Evolutionary conservation across 2,329 filamentous ascomycete genomes (phyloP).

Genomic region (Cordyceps tenuipes): DNA sequence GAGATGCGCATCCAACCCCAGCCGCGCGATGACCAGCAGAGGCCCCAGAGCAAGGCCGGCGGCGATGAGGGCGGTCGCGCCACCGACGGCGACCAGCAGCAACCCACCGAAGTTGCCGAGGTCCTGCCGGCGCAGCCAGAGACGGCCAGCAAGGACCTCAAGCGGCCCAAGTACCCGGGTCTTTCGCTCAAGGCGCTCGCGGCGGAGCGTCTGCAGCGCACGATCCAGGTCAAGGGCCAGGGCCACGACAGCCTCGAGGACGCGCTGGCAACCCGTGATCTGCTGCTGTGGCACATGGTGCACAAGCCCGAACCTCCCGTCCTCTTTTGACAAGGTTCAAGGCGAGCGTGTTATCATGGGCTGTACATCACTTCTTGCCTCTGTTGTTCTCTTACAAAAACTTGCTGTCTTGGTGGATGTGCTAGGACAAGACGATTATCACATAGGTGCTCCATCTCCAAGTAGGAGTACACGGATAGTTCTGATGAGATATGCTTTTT

Average conservation of each 20-base stretch:
- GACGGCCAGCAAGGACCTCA: neutral
- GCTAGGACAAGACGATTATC: too few relatives aligned
- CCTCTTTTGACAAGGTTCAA: neutral
- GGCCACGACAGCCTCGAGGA: constrained; percentile 39
- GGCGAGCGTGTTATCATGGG: too few relatives aligned
- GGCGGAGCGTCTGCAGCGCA: constrained; percentile 26
- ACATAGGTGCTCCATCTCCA: neutral
- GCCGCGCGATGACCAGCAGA: constrained; percentile 12
- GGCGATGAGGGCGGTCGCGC: neutral
- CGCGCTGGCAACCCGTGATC: constrained; percentile 33
- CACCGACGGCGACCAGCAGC: neutral
- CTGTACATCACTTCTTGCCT: too few relatives aligned
- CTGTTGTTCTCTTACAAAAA: too few relatives aligned
- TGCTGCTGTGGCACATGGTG: constrained; percentile 30
- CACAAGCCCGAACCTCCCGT: constrained; percentile 2
- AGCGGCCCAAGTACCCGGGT: constrained; percentile 13
- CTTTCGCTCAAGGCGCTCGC: constrained; percentile 34
- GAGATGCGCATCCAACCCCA: constrained; percentile 18
- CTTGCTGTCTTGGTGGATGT: too few relatives aligned
- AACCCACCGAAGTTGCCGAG: neutral
- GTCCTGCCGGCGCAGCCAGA: neutral
- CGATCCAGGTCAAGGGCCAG: constrained; percentile 28
- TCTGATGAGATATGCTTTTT: neutral
- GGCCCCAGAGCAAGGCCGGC: constrained; percentile 7
- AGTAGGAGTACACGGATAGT: neutral